Conservation (phyloP, 2,329 filamentous ascomycete species). For the Aspergillus sp. region DNA sequence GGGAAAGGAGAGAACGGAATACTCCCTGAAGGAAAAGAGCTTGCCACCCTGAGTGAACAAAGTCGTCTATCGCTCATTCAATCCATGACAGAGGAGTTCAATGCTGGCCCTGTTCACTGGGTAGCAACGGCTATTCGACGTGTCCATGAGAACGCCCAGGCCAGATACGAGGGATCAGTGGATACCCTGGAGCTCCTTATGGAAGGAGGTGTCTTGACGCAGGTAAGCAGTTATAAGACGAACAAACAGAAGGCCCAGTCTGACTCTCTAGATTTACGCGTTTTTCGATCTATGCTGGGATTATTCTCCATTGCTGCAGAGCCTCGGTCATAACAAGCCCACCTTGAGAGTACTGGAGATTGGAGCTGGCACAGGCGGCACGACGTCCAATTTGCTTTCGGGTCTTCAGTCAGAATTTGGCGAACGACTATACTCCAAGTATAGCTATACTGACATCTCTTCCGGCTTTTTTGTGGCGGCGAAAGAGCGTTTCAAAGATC, state of each 20-base stretch:
- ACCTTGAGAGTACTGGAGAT: slow-evolving; percentile 7
- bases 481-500: slow-evolving; percentile 22
- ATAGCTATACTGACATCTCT: slow-evolving; percentile 35
- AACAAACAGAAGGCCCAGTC: neutral
- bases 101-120: neutral
- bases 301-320: neutral
- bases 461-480: slow-evolving; percentile 30
- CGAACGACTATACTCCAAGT: slow-evolving; percentile 10
- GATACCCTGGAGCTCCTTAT: neutral
- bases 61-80: neutral
- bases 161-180: neutral
- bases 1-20: neutral
- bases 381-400: slow-evolving; percentile 2
- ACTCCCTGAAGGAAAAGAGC: neutral
- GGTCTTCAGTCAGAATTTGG: neutral
- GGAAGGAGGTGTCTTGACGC: neutral
- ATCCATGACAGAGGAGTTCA: neutral
- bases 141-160: neutral
- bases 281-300: neutral
- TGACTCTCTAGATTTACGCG: neutral
- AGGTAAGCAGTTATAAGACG: neutral
- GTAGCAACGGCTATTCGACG: neutral
- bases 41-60: neutral
- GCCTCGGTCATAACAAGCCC: slow-evolving; percentile 9
- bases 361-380: slow-evolving; percentile 8